A percentile compares a stretch with the other conserved stretches of the same genome.
Evolutionary conservation across 2,329 filamentous ascomycete species (phyloP).

Genomic region (Fusarium fujikuroi): DNA sequence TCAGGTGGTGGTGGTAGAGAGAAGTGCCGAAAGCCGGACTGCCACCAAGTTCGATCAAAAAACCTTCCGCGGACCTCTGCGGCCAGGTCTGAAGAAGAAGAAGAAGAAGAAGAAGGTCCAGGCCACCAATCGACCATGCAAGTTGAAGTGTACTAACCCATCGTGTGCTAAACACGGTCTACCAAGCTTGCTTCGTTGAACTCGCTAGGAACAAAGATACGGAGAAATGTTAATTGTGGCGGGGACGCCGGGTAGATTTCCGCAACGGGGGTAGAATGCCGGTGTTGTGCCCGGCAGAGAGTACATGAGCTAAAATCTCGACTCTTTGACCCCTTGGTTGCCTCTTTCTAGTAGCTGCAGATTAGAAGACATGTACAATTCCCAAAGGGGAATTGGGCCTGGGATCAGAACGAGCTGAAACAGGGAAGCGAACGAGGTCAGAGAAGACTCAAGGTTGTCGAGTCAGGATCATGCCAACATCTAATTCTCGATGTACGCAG

Average conservation of each 20-base stretch:
- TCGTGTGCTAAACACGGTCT: too few species aligned
- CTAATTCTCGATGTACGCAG: not conserved
- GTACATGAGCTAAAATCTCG: not conserved
- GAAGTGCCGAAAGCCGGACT: not conserved
- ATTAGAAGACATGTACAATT: too few species aligned
- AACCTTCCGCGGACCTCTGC: not conserved
- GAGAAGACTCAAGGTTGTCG: accelerated
- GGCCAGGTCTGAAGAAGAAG: not conserved
- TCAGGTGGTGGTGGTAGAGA: accelerated
- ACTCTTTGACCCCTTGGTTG: accelerated
- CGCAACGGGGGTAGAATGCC: not conserved
- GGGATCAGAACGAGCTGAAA: accelerated
- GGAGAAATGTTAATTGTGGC: not conserved
- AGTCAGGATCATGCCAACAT: not conserved
- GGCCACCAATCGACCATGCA: not conserved
- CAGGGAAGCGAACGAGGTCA: accelerated
- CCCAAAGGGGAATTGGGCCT: accelerated
- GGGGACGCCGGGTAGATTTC: accelerated
- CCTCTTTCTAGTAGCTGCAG: not conserved
- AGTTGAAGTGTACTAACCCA: accelerated
- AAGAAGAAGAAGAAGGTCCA: not conserved
- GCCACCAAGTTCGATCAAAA: not conserved
- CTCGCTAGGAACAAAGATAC: not conserved
- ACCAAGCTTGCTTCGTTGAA: accelerated
- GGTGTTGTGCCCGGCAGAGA: accelerated